phyloP scores from a whole-genome alignment of 108 stramenopile genomes.

The Cyclotella choctawhatcheeana region DNA sequence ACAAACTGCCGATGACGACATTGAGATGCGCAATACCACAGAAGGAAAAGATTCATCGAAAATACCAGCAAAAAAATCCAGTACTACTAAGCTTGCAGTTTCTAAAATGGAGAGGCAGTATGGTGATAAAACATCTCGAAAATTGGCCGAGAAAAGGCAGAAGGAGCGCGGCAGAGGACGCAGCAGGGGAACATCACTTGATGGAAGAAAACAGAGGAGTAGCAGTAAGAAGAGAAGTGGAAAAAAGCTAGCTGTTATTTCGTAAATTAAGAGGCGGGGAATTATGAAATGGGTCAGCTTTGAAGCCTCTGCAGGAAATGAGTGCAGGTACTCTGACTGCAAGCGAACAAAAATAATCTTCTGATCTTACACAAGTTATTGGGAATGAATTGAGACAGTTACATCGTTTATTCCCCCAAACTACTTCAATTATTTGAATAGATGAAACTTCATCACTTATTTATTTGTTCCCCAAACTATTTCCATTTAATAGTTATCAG shows the following conservation, averaged over 20 bases:
- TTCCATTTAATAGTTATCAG: too few relatives aligned
- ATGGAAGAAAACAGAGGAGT: conserved; percentile 28
- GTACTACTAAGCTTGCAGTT: conserved; percentile 19
- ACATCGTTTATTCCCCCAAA: too few relatives aligned
- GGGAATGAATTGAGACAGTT: too few relatives aligned
- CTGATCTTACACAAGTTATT: too few relatives aligned
- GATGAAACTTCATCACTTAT: too few relatives aligned
- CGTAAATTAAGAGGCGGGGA: neutral
- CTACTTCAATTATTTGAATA: too few relatives aligned
- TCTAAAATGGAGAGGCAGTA: conserved; percentile 25
- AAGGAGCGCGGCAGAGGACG: conserved; percentile 6
- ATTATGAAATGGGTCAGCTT: neutral
- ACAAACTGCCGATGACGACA: conserved; percentile 6
- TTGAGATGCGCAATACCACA: conserved; percentile 22
- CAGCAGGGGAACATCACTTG: neutral
- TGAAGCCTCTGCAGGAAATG: neutral
- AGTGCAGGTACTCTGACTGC: neutral
- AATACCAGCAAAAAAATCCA: conserved; percentile 45
- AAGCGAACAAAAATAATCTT: too few relatives aligned
- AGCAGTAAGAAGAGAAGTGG: conserved; percentile 49
- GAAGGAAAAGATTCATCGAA: conserved; percentile 39
- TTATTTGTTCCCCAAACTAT: neutral
- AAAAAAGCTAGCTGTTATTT: conserved; percentile 25
- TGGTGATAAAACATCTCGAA: conserved; percentile 36
- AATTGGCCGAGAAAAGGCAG: conserved; percentile 32